Conservation (phyloP, 352 stramenopile genomes). For the Phytophthora rubi region DNA sequence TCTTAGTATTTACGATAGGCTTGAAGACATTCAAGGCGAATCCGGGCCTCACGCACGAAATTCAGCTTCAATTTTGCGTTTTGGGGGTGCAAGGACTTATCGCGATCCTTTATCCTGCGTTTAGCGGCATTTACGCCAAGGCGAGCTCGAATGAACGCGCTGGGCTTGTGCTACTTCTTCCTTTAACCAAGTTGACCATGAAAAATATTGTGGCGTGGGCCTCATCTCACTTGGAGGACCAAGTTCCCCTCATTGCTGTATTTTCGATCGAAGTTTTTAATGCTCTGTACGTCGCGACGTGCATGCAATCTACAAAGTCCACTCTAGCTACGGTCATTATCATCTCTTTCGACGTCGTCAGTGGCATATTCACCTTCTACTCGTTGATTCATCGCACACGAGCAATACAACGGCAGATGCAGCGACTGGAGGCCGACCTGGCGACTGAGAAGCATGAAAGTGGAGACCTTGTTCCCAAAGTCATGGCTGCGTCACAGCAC, state of each 20-base stretch:
- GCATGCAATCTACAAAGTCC: constrained; percentile 39
- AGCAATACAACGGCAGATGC: constrained; percentile 4
- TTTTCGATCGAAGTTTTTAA: constrained; percentile 50
- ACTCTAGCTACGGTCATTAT: constrained; percentile 22
- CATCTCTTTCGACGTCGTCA: constrained; percentile 30
- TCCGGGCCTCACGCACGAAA: constrained; percentile 2
- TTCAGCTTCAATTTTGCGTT: constrained; percentile 23
- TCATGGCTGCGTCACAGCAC: constrained; percentile 3
- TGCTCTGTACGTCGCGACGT: constrained; percentile 32
- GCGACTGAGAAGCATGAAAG: neutral
- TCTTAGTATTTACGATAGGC: constrained; percentile 16
- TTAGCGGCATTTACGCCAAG: constrained; percentile 21
- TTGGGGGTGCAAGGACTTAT: constrained; percentile 13
- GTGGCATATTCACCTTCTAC: constrained; percentile 9
- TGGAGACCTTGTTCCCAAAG: constrained; percentile 5
- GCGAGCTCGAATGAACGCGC: constrained; percentile 6
- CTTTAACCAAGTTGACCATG: constrained; percentile 24
- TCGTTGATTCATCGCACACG: constrained; percentile 9
- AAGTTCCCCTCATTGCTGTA: constrained; percentile 32
- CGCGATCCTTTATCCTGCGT: constrained; percentile 24
- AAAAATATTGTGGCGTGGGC: constrained; percentile 36
- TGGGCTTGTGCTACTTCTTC: constrained; percentile 23
- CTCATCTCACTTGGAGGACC: constrained; percentile 29
- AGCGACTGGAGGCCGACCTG: neutral
- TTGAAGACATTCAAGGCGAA: constrained; percentile 11